Evolutionary conservation across 768 basidiomycete genomes (phyloP), one percentile per base, ranked within the genome.

Genomic region (Cystofilobasidium ferigula): DNA sequence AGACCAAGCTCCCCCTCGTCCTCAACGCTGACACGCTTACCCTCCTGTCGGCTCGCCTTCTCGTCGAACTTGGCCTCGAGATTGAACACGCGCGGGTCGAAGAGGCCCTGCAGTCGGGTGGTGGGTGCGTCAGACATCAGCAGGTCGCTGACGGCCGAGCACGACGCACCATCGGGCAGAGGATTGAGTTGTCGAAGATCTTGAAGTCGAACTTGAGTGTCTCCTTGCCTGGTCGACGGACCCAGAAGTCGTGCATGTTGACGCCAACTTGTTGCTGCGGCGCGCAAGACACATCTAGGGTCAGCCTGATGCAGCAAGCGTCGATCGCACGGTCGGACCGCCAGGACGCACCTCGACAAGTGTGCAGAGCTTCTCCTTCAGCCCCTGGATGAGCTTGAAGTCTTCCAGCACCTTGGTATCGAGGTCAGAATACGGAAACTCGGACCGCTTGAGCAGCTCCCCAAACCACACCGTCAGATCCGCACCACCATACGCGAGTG

Each of bases 141-240:
- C 30, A 34, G 3, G 38, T 43, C 22, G n/a, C 24, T 28, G 32
- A 22, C 32, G 40, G 56, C 43, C 16, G 22, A 24, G 51, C 18
- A 30, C 30, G 6, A 77, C 81, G 69, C 71, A 92, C 95, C 85
- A 94, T 89, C 2, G 94, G 89, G 0, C 93, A 91, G 36, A 97
- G 79, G 67, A 95, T 93, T 60, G 88, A 86, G 76, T 99, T 95
- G 73, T 98, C 94, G 73, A 95, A 98, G 2, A 89, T 86, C 32
- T 91, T 84, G 51, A 95, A 78, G 32, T 84, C 86, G 74, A 92
- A 97, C 73, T 95, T 95, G 74, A 87, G 83, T 0, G 92, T 86
- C 18, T 84, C 78, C 61, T 83, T 81, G 42, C 83, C 84, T 7
- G 91, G 86, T 61, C 82, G 78, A 42, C 93, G 82, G 18, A 94